Evolutionary conservation across 805 yeast species (phyloP).

Genomic region (Brettanomyces nanus): DNA sequence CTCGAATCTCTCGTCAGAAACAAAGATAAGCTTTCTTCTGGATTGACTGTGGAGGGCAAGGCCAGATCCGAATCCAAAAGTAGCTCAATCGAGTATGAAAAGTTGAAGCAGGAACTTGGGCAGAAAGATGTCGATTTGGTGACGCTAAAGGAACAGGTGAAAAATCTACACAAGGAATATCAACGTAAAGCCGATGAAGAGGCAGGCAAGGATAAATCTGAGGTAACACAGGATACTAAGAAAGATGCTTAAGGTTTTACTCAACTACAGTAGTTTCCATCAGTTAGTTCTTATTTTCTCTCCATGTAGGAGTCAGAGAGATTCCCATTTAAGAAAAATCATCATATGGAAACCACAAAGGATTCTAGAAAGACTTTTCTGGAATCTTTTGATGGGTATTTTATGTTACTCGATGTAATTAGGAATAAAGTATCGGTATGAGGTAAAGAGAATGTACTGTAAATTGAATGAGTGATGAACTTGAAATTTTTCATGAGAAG

Average conservation of each 20-base stretch:
- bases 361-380: too few relatives aligned
- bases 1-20: slow-evolving; percentile 36
- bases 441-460: too few relatives aligned
- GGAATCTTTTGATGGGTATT: too few relatives aligned
- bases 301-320: slow-evolving; percentile 27
- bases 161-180: slow-evolving; percentile 32
- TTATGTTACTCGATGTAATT: too few relatives aligned
- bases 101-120: slow-evolving; percentile 27
- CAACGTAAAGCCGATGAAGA: slow-evolving; percentile 24
- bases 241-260: slow-evolving; percentile 5
- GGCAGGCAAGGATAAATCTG: not conserved
- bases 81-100: slow-evolving; percentile 20
- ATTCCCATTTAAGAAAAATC: slow-evolving; percentile 22
- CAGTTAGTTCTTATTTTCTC: slow-evolving; percentile 7
- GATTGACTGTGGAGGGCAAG: not conserved
- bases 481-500: too few relatives aligned
- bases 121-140: slow-evolving; percentile 31
- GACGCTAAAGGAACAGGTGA: slow-evolving; percentile 31
- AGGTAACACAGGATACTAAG: slow-evolving; percentile 1
- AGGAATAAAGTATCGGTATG: too few relatives aligned
- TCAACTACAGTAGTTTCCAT: not conserved
- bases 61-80: slow-evolving; percentile 22
- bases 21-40: slow-evolving; percentile 17
- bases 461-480: too few relatives aligned
- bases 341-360: not conserved